Conservation (phyloP, 306 rosid species). For the Malus sieversii region DNA sequence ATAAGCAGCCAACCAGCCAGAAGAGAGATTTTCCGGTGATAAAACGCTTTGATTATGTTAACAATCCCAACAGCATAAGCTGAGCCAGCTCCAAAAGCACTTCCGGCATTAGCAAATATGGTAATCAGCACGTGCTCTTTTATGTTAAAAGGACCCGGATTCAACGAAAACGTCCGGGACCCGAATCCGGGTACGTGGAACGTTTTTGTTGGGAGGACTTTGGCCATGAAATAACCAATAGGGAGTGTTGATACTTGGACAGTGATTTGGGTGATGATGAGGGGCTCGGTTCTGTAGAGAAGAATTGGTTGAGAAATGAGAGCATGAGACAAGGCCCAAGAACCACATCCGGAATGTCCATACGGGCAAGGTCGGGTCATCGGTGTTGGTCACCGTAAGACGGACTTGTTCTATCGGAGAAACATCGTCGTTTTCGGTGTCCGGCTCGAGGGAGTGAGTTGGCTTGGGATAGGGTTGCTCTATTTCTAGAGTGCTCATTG, state of each 20-base stretch:
- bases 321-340: constrained; percentile 54
- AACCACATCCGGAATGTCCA: constrained; percentile 91
- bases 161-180: constrained; percentile 21
- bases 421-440: constrained; percentile 31
- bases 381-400: constrained; percentile 51
- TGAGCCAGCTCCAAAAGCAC: constrained; percentile 53
- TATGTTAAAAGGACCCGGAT: constrained; percentile 49
- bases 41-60: constrained; percentile 50
- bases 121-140: no score
- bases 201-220: constrained; percentile 31
- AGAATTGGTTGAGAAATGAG: constrained; percentile 67
- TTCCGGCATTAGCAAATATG: constrained; percentile 60
- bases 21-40: constrained; percentile 42
- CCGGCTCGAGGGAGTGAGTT: background rate
- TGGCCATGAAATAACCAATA: constrained; percentile 57
- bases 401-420: constrained; percentile 68
- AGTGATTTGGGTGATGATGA: constrained; percentile 51
- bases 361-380: constrained; percentile 51
- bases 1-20: constrained; percentile 61
- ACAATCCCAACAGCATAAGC: constrained; percentile 60
- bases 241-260: constrained; percentile 59
- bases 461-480: background rate
- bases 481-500: background rate
- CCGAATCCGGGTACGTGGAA: constrained; percentile 43
- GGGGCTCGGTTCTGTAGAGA: constrained; percentile 58